Percentiles rank a stretch among this genome's conserved stretches.
Evolutionary conservation across 169 alveolate species (phyloP).

Genomic region (Plasmodium billcollinsi): DNA sequence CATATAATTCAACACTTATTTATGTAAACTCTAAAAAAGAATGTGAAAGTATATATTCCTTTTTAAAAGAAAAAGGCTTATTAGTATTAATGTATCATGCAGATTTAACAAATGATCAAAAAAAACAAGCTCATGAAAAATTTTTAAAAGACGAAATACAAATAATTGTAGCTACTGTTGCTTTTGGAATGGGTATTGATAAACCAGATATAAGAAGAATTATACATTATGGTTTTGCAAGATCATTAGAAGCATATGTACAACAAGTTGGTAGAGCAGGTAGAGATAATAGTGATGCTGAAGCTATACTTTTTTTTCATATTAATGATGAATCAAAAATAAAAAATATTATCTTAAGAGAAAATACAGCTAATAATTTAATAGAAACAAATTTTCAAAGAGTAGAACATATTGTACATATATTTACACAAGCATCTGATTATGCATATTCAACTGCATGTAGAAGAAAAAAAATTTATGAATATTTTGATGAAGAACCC

Average conservation of each 20-base stretch:
- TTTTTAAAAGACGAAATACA: constrained; percentile 96
- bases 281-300: constrained; percentile 85
- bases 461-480: constrained; percentile 71
- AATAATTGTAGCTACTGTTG: constrained; percentile 98
- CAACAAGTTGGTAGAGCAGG: constrained; percentile 99
- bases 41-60: constrained; percentile 41
- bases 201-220: constrained; percentile 98
- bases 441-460: constrained; percentile 58
- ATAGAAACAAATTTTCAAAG: constrained; percentile 58
- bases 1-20: constrained; percentile 63
- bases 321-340: constrained; percentile 63
- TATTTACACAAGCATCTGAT: constrained; percentile 72
- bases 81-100: constrained; percentile 83
- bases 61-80: constrained; percentile 24
- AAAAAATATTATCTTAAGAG: constrained; percentile 44
- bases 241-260: constrained; percentile 96
- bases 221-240: constrained; percentile 97
- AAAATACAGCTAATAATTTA: constrained; percentile 44
- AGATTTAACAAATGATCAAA: constrained; percentile 82
- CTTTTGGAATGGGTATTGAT: constrained; percentile 99
- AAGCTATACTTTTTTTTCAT: constrained; percentile 60
- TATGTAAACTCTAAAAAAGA: constrained; percentile 68
- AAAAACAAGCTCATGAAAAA: constrained; percentile 83
- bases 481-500: constrained; percentile 67
- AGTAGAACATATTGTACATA: constrained; percentile 62